These are phyloP conservation scores for Kuraishia borneana DNA, from an alignment of 805 yeast species.

Conservation along the genomic window DNA sequence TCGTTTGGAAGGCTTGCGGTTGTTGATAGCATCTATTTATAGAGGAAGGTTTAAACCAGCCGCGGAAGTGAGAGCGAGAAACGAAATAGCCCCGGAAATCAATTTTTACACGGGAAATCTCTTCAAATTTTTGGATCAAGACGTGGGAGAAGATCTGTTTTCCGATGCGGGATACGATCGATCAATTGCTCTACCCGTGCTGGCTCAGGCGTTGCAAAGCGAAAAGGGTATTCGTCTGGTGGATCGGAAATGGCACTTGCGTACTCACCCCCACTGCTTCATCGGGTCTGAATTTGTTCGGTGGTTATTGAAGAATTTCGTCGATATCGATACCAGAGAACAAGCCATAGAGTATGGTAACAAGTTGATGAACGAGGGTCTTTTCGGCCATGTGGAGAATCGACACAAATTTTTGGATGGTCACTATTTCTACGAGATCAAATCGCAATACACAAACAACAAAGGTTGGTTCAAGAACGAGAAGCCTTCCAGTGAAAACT, in stretches of 20 bases:
- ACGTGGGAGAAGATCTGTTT: slow-evolving; percentile 32
- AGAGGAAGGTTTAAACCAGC: slow-evolving; percentile 38
- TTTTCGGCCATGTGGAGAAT: slow-evolving; percentile 73
- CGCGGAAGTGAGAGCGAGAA: slow-evolving; percentile 23
- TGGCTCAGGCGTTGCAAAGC: slow-evolving; percentile 61
- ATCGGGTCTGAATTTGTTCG: slow-evolving; percentile 77
- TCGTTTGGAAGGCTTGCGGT: slow-evolving; percentile 82
- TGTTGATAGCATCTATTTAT: slow-evolving; percentile 51
- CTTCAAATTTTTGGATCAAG: slow-evolving; percentile 48
- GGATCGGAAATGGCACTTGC: slow-evolving; percentile 89
- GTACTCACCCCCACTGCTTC: slow-evolving; percentile 64
- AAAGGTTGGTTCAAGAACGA: slow-evolving; percentile 4
- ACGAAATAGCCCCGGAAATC: slow-evolving; percentile 59
- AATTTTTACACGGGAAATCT: slow-evolving; percentile 82
- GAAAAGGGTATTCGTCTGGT: slow-evolving; percentile 52
- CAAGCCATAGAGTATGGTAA: slow-evolving; percentile 81
- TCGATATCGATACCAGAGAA: slow-evolving; percentile 71
- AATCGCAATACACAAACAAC: slow-evolving; percentile 31
- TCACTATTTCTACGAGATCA: slow-evolving; percentile 75
- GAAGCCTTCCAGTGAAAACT: not conserved
- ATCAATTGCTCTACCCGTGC: slow-evolving; percentile 33
- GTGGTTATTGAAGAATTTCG: slow-evolving; percentile 73
- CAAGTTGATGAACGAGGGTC: slow-evolving; percentile 53
- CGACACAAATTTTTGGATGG: slow-evolving; percentile 87
- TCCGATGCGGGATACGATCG: slow-evolving; percentile 24